phyloP scores from a whole-genome alignment of 2,329 filamentous ascomycete species.

The Claviceps pusilla region DNA sequence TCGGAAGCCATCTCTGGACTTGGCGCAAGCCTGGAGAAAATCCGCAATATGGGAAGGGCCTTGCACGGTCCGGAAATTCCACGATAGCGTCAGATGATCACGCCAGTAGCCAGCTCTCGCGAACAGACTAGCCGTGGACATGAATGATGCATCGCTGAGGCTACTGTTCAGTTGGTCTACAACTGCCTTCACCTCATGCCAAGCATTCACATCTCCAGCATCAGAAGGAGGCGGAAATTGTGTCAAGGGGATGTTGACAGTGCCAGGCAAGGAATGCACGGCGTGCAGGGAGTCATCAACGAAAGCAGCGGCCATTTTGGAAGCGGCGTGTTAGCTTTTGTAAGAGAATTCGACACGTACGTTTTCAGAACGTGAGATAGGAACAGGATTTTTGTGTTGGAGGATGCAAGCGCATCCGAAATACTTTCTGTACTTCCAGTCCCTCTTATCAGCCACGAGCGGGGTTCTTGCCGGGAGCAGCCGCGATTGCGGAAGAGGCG shows the following conservation, averaged over 20 bases:
- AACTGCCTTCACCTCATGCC: conserved; percentile 22
- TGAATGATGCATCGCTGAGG: conserved; percentile 21
- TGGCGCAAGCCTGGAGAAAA: conserved; percentile 21
- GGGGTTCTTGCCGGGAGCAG: background rate
- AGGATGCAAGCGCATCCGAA: background rate
- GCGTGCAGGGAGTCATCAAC: background rate
- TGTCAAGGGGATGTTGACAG: conserved; percentile 36
- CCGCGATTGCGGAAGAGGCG: no score
- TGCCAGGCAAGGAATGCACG: conserved; percentile 26
- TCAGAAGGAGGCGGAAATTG: conserved; percentile 22
- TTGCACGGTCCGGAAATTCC: conserved; percentile 39
- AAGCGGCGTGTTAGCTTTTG: background rate
- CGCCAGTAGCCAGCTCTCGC: conserved; percentile 38
- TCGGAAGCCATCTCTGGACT: conserved; percentile 22
- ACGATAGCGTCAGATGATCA: conserved; percentile 41
- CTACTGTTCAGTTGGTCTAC: conserved; percentile 26
- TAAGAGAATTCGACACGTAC: no score
- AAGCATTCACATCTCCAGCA: conserved; percentile 18
- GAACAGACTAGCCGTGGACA: conserved; percentile 24
- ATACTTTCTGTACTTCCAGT: background rate
- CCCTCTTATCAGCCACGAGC: background rate
- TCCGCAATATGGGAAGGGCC: conserved; percentile 23
- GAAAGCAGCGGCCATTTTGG: background rate
- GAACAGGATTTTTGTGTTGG: no score
- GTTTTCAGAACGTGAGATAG: background rate